Percentiles rank a stretch among this genome's conserved stretches.
These are phyloP conservation scores for Globisporangium radiosum DNA, from an alignment of 352 stramenopile species.

Conservation along the genomic window DNA sequence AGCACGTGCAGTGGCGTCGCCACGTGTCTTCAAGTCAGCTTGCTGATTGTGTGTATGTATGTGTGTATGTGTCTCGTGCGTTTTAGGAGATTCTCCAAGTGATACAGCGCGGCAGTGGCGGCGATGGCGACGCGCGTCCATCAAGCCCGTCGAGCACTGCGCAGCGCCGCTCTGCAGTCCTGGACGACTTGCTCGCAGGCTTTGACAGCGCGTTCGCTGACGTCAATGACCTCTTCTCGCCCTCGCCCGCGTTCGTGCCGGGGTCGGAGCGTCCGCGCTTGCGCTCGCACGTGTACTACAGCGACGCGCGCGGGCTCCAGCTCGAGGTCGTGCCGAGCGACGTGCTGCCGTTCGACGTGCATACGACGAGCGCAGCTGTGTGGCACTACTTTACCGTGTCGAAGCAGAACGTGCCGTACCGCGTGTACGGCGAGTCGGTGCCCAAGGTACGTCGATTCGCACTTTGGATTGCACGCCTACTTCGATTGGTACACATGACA, in stretches of 20 bases:
- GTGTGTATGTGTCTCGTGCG: background rate
- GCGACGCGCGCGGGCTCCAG: conserved; percentile 17
- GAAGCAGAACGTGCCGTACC: conserved; percentile 18
- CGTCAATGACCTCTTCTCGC: conserved; percentile 20
- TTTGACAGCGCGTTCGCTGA: conserved; percentile 25
- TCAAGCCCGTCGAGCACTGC: background rate
- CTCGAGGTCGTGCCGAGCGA: conserved; percentile 23
- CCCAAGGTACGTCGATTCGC: background rate
- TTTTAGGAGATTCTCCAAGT: too few species aligned
- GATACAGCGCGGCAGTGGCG: background rate
- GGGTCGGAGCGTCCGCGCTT: background rate
- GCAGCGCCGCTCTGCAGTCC: conserved; percentile 13
- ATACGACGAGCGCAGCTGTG: conserved; percentile 20
- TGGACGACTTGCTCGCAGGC: conserved; percentile 23
- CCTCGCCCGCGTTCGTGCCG: background rate
- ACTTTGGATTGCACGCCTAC: too few species aligned
- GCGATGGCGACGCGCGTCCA: too few species aligned
- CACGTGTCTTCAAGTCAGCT: conserved; percentile 5
- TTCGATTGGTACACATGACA: too few species aligned
- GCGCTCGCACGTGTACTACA: background rate
- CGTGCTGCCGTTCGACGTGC: conserved; percentile 20
- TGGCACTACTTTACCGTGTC: conserved; percentile 26
- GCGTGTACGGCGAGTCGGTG: conserved; percentile 23
- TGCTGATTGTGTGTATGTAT: background rate
- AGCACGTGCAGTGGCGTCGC: too few species aligned